Evolutionary conservation across 2,329 filamentous ascomycete species (phyloP), one percentile per base, ranked within the genome.

Genomic region (Dactylellina cionopaga): DNA sequence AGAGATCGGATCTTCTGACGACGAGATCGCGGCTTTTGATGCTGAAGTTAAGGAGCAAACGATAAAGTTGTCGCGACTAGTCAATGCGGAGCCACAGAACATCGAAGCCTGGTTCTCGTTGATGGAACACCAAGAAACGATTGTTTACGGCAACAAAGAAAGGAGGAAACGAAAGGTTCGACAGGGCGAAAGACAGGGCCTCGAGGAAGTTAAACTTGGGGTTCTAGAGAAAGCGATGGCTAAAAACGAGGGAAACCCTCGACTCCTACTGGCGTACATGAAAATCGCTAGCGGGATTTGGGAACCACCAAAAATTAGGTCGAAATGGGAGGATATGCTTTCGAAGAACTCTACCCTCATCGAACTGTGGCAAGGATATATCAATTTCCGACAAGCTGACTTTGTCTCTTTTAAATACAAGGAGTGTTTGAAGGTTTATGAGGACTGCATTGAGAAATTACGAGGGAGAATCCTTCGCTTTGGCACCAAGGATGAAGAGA

Each of bases 191-290:
- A 37, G 54, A 85, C 85, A 73, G 89, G 89, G 74, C 86, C 91
- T 60, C 4, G 88, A 92, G 2, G 90, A 95, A 74, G 87, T 96
- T 62, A 94, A 92, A 75, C 81, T 96, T 1, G 88, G 89, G 1
- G 87, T 96, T 72, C 91, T 93, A 71, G 88, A 94, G 75, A 88
- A 92, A 72, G 93, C 93, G 0, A 79, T 96, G 5, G 81, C 83
- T 9, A 85, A 89, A 46, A 83, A 86, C 4, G 78, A 79, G 0
- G 80, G 82, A 0, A 76, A 81, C 33, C 85, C 90, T 69, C 81
- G 80, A 6, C 83, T 97, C 0, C 79, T 92, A 5, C 80, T 90
- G 7, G 87, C 86, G 2, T 83, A 92, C 64, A 89, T 97, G 84
- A 83, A 85, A 5, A 90, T 96, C 79, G 92, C 91, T 0, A 80